These are phyloP conservation scores for Fusarium sp. DNA, from an alignment of 2,329 filamentous ascomycete species.

Conservation along the genomic window DNA sequence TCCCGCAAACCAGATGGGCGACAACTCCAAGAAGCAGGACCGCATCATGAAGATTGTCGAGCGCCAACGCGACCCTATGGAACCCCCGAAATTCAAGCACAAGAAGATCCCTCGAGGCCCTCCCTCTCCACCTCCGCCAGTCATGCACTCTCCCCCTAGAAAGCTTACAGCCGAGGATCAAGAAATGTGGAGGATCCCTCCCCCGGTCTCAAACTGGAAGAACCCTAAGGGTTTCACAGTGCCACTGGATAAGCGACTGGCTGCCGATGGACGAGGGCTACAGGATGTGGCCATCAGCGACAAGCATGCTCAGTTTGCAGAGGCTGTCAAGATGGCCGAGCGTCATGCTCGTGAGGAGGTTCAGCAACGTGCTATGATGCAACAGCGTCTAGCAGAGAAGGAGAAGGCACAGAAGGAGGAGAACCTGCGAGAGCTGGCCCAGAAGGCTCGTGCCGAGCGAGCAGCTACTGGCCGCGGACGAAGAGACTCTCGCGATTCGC, in stretches of 20 bases:
- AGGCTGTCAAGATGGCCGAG: conserved; percentile 93
- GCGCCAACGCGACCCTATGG: conserved; percentile 91
- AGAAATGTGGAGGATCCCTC: conserved; percentile 89
- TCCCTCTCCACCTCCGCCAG: conserved; percentile 88
- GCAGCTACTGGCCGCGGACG: conserved; percentile 60
- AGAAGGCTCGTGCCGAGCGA: conserved; percentile 89
- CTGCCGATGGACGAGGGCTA: conserved; percentile 88
- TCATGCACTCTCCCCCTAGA: conserved; percentile 93
- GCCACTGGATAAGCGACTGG: conserved; percentile 91
- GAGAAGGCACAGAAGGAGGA: conserved; percentile 96
- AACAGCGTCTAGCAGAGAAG: conserved; percentile 94
- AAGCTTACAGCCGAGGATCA: conserved; percentile 98
- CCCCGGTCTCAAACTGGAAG: conserved; percentile 98
- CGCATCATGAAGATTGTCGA: conserved; percentile 99
- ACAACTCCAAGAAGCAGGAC: conserved; percentile 84
- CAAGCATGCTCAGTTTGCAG: conserved; percentile 96
- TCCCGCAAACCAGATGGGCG: conserved; percentile 96
- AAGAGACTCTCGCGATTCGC: conserved; percentile 49
- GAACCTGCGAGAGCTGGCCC: conserved; percentile 83
- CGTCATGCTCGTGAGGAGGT: conserved; percentile 96
- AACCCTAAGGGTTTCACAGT: conserved; percentile 99
- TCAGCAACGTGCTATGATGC: conserved; percentile 90
- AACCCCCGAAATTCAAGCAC: conserved; percentile 98
- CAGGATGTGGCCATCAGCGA: conserved; percentile 98
- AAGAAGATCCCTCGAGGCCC: conserved; percentile 97